A percentile compares a stretch with the other conserved stretches of the same genome.
Conservation (phyloP, 345 rosid species). For the Sisymbrium altissimum region DNA sequence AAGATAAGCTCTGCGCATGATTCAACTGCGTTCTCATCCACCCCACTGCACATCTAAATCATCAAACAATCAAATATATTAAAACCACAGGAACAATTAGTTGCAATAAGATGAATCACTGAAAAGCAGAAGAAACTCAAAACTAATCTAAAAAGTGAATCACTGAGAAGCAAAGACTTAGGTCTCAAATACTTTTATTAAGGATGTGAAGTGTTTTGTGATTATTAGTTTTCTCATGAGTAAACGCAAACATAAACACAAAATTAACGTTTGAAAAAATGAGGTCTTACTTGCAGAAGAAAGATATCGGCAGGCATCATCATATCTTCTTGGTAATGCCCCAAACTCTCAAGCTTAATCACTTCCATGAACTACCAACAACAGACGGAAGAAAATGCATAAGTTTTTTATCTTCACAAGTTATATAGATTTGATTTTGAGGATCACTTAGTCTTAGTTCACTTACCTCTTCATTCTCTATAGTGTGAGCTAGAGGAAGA, state of each 20-base stretch:
- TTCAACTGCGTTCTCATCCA: conserved; percentile 84
- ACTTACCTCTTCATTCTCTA: conserved; percentile 92
- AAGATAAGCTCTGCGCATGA: conserved; percentile 83
- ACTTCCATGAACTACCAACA: conserved; percentile 84
- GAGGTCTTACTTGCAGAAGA: conserved; percentile 74
- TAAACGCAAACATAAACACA: not conserved
- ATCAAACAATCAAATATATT: conserved; percentile 13
- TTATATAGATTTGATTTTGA: not conserved
- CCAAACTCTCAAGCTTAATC: conserved; percentile 78
- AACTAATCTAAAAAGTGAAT: not conserved
- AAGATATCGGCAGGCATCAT: conserved; percentile 87
- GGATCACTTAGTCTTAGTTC: not conserved
- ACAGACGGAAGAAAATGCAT: not conserved
- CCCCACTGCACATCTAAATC: conserved; percentile 85
- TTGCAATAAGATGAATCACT: not conserved
- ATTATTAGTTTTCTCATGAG: not conserved
- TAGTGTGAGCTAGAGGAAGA: conserved; percentile 94
- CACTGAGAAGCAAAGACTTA: not conserved
- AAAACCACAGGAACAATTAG: not conserved
- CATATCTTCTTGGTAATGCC: conserved; percentile 84
- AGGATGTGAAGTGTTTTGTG: not conserved
- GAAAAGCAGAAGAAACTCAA: not conserved
- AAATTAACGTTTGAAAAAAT: not conserved
- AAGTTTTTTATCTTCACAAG: not conserved
- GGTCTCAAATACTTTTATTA: not conserved